Evolutionary conservation across 148 eudicot species (phyloP), one percentile per base, ranked within the genome.

Genomic region (Cornus suecica): DNA sequence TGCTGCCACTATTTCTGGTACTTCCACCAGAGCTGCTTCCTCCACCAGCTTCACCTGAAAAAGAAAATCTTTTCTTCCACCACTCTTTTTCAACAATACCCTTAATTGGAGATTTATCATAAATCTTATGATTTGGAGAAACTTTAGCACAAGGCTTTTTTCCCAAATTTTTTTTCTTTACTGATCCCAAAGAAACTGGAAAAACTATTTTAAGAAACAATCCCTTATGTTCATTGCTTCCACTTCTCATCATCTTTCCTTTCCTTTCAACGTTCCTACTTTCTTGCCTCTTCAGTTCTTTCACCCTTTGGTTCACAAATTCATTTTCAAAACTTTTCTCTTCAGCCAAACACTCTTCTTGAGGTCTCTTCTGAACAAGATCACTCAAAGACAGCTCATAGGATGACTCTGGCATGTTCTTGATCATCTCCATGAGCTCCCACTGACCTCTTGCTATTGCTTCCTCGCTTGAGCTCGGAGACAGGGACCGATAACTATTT

Each of bases 371-470:
- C 18, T 93, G 92, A 6, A 93, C 97, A 16, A 93, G 75, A 69
- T 93, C 97, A 32, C 71, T 89, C 71, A 93, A 70, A 0, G 97
- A 90, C 18, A 93, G 86, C 82, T 93, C 97, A 23, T 91, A 93
- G 37, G 79, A 84, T 0, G 93, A 82, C 78, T 93, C 96, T 2
- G 97, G 97, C 80, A 93, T 85, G 85, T 82, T 89, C 73, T 84
- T 81, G 1, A 91, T 87, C 91, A 91, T 91, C 32, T 93, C 96
- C 97, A 93, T 93, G 5, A 93, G 78, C 84, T 93, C 97, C 77
- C 73, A 76, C 41, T 93, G 84, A 13, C 93, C 96, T 58, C 83
- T 87, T 24, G 91, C 97, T 11, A 92, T 90, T 14, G 91, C 95
- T 68, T 85, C 87, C 72, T 87, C 70, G 69, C 88, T 81, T 0